Evolutionary conservation across 768 basidiomycete genomes (phyloP).

Genomic region (Termitomyces titanicus): DNA sequence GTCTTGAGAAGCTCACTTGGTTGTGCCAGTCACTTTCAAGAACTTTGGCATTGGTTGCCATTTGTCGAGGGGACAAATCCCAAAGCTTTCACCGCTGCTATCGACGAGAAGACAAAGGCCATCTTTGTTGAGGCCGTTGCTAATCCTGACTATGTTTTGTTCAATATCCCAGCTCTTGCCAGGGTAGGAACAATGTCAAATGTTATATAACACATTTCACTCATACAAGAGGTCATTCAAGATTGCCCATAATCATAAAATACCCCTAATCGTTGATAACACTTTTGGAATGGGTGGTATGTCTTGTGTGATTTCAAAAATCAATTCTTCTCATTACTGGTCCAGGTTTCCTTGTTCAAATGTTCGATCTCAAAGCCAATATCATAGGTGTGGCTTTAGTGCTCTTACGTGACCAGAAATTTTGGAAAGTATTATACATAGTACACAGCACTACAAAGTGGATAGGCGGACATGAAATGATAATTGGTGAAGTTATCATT

Average conservation of each 20-base stretch:
- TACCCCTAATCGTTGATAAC: slow-evolving; percentile 81
- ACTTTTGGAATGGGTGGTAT: slow-evolving; percentile 71
- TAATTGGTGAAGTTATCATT: slow-evolving; percentile 72
- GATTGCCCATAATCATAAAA: slow-evolving; percentile 68
- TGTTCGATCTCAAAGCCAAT: slow-evolving; percentile 74
- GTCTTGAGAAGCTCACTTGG: not conserved
- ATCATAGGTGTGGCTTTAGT: slow-evolving; percentile 46
- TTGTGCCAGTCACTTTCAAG: slow-evolving; percentile 53
- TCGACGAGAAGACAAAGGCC: slow-evolving; percentile 76
- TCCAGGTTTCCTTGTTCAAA: slow-evolving; percentile 58
- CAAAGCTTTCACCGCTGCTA: slow-evolving; percentile 57
- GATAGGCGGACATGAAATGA: slow-evolving; percentile 81
- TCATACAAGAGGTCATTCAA: slow-evolving; percentile 20
- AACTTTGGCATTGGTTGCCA: slow-evolving; percentile 63
- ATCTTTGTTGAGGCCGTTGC: slow-evolving; percentile 75
- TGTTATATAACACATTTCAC: not conserved
- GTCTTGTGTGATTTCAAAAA: not conserved
- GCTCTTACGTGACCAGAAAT: too few relatives aligned
- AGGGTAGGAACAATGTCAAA: slow-evolving; percentile 37
- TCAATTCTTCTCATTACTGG: slow-evolving; percentile 11
- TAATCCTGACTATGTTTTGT: slow-evolving; percentile 72
- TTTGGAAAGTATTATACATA: slow-evolving; percentile 9
- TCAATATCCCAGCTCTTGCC: slow-evolving; percentile 65
- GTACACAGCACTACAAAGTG: slow-evolving; percentile 83
- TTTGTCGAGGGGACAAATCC: slow-evolving; percentile 58